These are phyloP conservation scores for Forsythia suspensa DNA, from an alignment of 257 asterid species.

Conservation along the genomic window DNA sequence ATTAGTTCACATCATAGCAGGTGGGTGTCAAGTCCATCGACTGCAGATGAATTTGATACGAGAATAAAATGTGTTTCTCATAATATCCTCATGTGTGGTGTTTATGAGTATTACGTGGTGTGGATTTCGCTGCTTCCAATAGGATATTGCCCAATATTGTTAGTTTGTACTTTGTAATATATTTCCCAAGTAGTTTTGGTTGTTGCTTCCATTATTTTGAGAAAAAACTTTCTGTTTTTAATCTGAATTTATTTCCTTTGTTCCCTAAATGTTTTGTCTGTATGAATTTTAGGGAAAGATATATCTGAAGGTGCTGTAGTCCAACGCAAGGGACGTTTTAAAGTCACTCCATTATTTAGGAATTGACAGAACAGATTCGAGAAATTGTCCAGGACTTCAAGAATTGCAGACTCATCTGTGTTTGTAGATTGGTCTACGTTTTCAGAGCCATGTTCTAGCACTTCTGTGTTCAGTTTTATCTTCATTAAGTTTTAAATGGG, in stretches of 20 bases:
- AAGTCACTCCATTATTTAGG: slow-evolving; percentile 93
- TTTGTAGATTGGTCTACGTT: too few species aligned
- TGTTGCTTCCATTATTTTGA: slow-evolving; percentile 4
- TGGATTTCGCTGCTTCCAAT: not conserved
- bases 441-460: too few species aligned
- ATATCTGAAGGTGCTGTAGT: slow-evolving; percentile 83
- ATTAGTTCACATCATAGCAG: not conserved
- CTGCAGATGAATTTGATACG: not conserved
- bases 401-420: not conserved
- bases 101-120: not conserved
- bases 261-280: slow-evolving; percentile 10
- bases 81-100: not conserved
- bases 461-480: too few species aligned
- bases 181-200: not conserved
- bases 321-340: slow-evolving; percentile 94
- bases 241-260: slow-evolving; percentile 5
- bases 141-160: not conserved
- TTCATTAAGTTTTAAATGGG: too few species aligned
- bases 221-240: not conserved
- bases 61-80: not conserved
- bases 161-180: not conserved
- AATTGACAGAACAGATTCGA: too few species aligned
- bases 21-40: not conserved
- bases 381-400: not conserved
- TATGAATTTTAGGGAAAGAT: slow-evolving; percentile 29